Evolutionary conservation across 768 basidiomycete genomes (phyloP).

Genomic region (Collybiopsis confluens): DNA sequence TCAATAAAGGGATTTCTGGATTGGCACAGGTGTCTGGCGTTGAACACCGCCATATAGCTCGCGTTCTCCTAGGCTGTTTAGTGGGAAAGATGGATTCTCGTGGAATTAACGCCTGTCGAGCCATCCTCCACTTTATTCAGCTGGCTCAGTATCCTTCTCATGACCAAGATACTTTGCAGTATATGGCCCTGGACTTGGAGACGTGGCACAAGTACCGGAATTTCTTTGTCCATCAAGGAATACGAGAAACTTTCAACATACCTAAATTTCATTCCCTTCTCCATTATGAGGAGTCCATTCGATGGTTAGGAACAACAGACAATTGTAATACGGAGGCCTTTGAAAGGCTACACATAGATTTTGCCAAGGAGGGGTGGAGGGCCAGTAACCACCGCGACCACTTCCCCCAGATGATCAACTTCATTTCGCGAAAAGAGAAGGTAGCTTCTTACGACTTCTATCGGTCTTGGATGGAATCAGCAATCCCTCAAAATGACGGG

Average conservation of each 20-base stretch:
- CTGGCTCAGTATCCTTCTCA: constrained; percentile 10
- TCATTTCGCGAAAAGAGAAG: constrained; percentile 9
- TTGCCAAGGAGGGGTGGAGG: constrained; percentile 17
- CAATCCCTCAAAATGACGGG: too few species aligned
- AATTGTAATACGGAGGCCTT: constrained; percentile 22
- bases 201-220: background rate
- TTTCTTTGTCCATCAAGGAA: constrained; percentile 3
- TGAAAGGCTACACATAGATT: constrained; percentile 27
- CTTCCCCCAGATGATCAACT: constrained; percentile 13
- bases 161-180: background rate
- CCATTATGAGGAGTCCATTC: constrained; percentile 19
- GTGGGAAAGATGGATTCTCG: background rate
- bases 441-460: constrained; percentile 1
- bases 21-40: background rate
- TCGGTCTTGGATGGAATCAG: too few species aligned
- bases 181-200: background rate
- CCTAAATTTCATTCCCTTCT: constrained; percentile 22
- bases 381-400: constrained; percentile 2
- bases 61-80: background rate
- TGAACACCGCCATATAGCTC: background rate
- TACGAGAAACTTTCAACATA: constrained; percentile 24
- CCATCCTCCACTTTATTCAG: constrained; percentile 9
- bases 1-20: background rate
- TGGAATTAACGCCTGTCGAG: background rate
- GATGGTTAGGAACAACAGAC: constrained; percentile 16